phyloP scores from a whole-genome alignment of 2,329 filamentous ascomycete species.

The Teratosphaeria gauchensis region DNA sequence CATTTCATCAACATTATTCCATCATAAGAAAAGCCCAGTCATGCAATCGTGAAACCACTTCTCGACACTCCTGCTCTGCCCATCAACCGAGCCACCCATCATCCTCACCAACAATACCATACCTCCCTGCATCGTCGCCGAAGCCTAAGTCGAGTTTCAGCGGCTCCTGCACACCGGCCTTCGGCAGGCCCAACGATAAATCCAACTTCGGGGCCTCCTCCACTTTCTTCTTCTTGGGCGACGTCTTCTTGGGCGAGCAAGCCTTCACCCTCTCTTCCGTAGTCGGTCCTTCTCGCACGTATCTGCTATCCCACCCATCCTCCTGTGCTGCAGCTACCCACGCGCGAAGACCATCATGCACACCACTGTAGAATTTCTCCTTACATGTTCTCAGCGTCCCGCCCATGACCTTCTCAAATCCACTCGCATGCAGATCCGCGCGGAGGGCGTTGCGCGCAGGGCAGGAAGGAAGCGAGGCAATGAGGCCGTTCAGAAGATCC shows the following conservation, averaged over 20 bases:
- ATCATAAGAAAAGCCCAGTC: neutral
- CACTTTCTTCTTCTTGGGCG: constrained; percentile 20
- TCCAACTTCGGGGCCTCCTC: constrained; percentile 17
- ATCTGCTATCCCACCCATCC: constrained; percentile 77
- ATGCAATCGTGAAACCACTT: neutral
- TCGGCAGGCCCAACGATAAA: constrained; percentile 11
- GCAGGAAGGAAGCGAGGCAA: constrained; percentile 65
- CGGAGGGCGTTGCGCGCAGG: constrained; percentile 69
- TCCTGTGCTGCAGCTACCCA: constrained; percentile 83
- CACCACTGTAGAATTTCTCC: constrained; percentile 89
- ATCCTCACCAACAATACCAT: neutral
- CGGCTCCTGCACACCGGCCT: neutral
- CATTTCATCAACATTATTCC: no score
- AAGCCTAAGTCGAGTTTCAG: no score
- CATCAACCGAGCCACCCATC: neutral
- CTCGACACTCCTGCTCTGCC: neutral
- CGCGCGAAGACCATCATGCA: constrained; percentile 78
- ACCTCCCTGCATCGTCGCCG: neutral
- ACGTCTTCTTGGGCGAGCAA: constrained; percentile 30
- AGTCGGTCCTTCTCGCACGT: constrained; percentile 66
- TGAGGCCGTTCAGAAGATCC: constrained; percentile 81
- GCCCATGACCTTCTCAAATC: constrained; percentile 86
- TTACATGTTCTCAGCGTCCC: constrained; percentile 81
- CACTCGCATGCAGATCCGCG: constrained; percentile 67
- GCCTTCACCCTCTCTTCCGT: constrained; percentile 27